Percentiles rank a stretch among this genome's conserved stretches.
Conservation (phyloP, 164 flowering plant species). For the Magnolia changhungtana region DNA sequence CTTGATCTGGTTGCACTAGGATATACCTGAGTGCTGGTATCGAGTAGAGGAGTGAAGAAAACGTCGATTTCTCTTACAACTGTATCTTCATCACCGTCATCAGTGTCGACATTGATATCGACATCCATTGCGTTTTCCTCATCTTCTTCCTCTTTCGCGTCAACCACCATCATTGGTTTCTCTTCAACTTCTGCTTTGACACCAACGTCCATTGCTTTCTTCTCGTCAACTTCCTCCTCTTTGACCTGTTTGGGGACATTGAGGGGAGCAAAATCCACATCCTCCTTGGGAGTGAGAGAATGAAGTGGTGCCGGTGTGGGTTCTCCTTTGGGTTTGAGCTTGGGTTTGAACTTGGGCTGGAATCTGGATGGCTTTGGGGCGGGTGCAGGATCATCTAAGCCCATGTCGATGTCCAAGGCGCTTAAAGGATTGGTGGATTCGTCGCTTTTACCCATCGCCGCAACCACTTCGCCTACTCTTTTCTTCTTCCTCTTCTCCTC, state of each 20-base stretch:
- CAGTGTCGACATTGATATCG: neutral
- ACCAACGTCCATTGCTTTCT: neutral
- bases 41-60: neutral
- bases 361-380: neutral
- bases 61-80: neutral
- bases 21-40: neutral
- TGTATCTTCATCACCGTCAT: neutral
- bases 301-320: neutral
- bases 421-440: neutral
- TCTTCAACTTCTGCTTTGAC: neutral
- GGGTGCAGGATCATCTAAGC: neutral
- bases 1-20: too few species aligned
- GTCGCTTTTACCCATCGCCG: neutral
- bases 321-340: neutral
- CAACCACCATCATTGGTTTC: neutral
- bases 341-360: neutral
- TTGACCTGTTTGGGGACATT: neutral
- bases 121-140: neutral
- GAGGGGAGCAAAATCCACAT: neutral
- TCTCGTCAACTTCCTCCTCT: neutral
- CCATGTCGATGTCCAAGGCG: neutral
- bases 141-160: neutral
- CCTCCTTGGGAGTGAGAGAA: neutral
- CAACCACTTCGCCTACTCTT: neutral
- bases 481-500: neutral